These are phyloP conservation scores for Steccherinum ochraceum DNA, from an alignment of 768 basidiomycete species.

Conservation along the genomic window DNA sequence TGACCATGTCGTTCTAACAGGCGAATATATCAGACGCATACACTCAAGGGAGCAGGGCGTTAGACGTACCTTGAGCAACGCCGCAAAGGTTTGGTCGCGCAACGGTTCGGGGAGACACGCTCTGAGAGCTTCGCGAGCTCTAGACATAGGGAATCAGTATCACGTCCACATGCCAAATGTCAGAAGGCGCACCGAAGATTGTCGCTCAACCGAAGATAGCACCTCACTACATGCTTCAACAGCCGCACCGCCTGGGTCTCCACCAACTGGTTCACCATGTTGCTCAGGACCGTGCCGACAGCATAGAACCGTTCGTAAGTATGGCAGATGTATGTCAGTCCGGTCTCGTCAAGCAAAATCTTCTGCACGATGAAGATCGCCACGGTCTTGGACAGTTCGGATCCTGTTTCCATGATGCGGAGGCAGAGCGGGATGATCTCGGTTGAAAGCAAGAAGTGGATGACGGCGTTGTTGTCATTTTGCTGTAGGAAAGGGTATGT, in stretches of 20 bases:
- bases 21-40: neutral
- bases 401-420: conserved; percentile 99
- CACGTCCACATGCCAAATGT: neutral
- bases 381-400: conserved; percentile 96
- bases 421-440: conserved; percentile 99
- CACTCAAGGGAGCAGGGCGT: neutral
- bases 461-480: conserved; percentile 99
- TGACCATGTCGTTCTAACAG: conserved; percentile 92
- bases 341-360: conserved; percentile 93
- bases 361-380: conserved; percentile 99
- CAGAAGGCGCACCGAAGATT: conserved; percentile 70
- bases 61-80: conserved; percentile 75
- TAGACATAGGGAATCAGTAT: conserved; percentile 22
- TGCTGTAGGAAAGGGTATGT: conserved; percentile 45
- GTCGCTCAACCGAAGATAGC: conserved; percentile 93
- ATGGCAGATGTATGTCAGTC: conserved; percentile 97
- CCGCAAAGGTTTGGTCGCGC: conserved; percentile 87
- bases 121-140: conserved; percentile 91
- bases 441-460: conserved; percentile 97
- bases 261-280: conserved; percentile 97
- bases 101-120: conserved; percentile 95
- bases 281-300: conserved; percentile 95
- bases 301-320: conserved; percentile 99
- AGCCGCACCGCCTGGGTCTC: conserved; percentile 96
- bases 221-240: conserved; percentile 96